Base-by-base conservation (phyloP, 805 yeast genomes). In the Wickerhamiella bombiphila region DNA sequence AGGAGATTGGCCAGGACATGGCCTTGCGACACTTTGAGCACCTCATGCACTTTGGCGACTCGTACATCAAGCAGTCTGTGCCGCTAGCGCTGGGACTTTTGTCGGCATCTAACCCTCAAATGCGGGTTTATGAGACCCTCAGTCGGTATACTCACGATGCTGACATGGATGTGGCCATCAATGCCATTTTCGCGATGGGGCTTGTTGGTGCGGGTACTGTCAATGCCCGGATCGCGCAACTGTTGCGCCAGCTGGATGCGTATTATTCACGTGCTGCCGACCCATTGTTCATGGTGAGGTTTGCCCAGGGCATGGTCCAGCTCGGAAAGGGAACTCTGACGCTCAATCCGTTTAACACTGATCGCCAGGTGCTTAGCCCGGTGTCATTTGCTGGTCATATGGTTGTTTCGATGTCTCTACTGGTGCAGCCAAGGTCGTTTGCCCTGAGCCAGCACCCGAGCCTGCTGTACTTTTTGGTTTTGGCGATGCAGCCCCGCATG, bases 41-140 rank as follows among this genome's bases (percentile, higher is more conserved):
- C 60, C 68, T 91, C 58, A 83, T 91, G 93, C 98, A 91, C 58
- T 91, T 91, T 56, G 98, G 99, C 42, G 86, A 82, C 51, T 75
- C 91, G 17, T 70, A 81, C 43, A 81, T 91, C 43, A 78, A 86
- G 52, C 74, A 94, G 51, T 86, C 95, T 15, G 97, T 91, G 32
- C 99, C 99, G 24, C 69, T 91, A 48, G 97, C 98, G n/a, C 80
- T 91, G 86, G 96, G 95, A 36, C 70, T 91, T 42, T 80, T 88
- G 5, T 81, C 94, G 4, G 77, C 93, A 2, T 82, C 95, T 2
- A 79, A 85, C 58, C 94, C 99, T 8, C 91, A 86, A 61, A 86
- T 91, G 80, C 86, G 85, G 61, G 94, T 88, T 13, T 91, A 83
- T 55, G 99, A 91, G 58, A 86, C 97, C 0, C 68, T 91, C 47